A percentile compares a stretch with the other conserved stretches of the same genome.
These are phyloP conservation scores for Bipolaris zeicola DNA, from an alignment of 2,329 filamentous ascomycete species.

Conservation along the genomic window DNA sequence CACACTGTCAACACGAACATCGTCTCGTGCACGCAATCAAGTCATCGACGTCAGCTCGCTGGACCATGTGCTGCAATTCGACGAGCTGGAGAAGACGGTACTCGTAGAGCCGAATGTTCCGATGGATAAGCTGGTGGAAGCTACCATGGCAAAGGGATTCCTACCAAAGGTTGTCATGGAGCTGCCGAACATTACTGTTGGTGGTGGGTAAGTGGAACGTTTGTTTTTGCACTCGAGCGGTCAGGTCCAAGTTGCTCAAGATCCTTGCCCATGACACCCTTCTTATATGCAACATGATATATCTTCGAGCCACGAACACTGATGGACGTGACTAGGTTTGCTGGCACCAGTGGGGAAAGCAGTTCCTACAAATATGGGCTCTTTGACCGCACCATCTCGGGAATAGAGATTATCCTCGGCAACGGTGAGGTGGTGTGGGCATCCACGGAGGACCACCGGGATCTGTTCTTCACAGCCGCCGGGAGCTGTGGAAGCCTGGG, in stretches of 20 bases:
- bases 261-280: neutral
- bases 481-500: conserved; percentile 66
- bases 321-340: conserved; percentile 51
- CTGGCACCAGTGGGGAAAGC: conserved; percentile 70
- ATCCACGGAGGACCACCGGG: conserved; percentile 52
- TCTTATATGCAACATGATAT: neutral
- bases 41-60: conserved; percentile 58
- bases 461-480: conserved; percentile 65
- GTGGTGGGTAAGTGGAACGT: conserved; percentile 56
- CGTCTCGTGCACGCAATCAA: conserved; percentile 47
- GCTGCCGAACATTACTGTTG: conserved; percentile 71
- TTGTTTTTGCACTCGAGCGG: neutral
- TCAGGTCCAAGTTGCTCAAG: neutral
- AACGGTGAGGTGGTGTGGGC: conserved; percentile 61
- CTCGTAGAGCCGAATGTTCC: conserved; percentile 71
- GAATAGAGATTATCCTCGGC: conserved; percentile 67
- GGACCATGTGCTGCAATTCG: conserved; percentile 54
- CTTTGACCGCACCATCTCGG: conserved; percentile 67
- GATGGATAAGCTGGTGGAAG: conserved; percentile 68
- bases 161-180: conserved; percentile 72
- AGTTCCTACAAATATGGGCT: conserved; percentile 69
- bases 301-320: neutral
- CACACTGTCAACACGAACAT: conserved; percentile 59
- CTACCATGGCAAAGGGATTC: conserved; percentile 60
- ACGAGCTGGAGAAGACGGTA: conserved; percentile 50